These are phyloP conservation scores for Pseudogymnoascus sp. DNA, from an alignment of 2,329 filamentous ascomycete genomes.

Conservation along the genomic window DNA sequence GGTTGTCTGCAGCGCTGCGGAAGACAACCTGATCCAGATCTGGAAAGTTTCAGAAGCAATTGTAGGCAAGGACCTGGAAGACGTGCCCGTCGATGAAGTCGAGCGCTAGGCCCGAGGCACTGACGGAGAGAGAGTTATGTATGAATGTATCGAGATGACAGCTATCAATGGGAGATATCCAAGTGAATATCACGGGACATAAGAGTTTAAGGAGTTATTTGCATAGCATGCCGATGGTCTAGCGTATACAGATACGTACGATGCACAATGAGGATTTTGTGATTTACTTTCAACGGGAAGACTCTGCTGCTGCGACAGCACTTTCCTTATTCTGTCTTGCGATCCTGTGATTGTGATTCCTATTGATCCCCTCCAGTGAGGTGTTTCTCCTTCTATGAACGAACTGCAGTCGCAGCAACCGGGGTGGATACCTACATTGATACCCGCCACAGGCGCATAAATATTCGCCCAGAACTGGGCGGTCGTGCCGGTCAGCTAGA, in stretches of 20 bases:
- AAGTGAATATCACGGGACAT: slow-evolving; percentile 5
- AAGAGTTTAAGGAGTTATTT: slow-evolving; percentile 7
- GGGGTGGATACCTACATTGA: no score
- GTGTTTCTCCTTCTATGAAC: not conserved
- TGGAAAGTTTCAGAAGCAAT: slow-evolving; percentile 84
- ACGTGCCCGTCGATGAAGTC: slow-evolving; percentile 70
- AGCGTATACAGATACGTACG: not conserved
- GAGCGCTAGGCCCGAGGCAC: slow-evolving; percentile 41
- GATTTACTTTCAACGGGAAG: not conserved
- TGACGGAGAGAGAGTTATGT: not conserved
- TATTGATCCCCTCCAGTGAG: not conserved
- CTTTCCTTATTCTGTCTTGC: not conserved
- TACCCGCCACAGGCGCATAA: not conserved
- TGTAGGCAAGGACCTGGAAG: slow-evolving; percentile 68
- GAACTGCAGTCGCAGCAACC: not conserved
- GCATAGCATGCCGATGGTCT: not conserved
- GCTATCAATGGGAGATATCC: slow-evolving; percentile 1
- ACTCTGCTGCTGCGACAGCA: not conserved
- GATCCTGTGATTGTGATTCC: not conserved
- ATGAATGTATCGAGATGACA: slow-evolving; percentile 4
- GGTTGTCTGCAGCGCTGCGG: slow-evolving; percentile 90
- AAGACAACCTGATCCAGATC: slow-evolving; percentile 94
- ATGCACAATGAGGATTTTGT: not conserved
- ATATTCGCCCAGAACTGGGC: not conserved
- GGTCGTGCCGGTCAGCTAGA: not conserved